A percentile compares a stretch with the other conserved stretches of the same genome.
Evolutionary conservation across 768 basidiomycete genomes (phyloP).

Genomic region (Suillus paluster): DNA sequence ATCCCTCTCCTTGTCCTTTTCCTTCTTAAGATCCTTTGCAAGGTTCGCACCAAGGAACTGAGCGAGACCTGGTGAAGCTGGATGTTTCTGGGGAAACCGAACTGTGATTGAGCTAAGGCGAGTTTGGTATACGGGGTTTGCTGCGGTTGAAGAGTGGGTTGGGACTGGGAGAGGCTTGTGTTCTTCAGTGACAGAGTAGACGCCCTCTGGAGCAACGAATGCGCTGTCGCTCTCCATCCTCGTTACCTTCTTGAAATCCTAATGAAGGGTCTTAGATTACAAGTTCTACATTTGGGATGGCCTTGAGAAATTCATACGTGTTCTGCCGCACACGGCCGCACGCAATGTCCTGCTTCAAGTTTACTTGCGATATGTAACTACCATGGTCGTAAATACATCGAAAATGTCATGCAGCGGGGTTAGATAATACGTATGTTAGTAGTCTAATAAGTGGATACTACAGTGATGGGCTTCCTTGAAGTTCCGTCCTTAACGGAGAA

Average conservation of each 20-base stretch:
- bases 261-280: background rate
- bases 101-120: constrained; percentile 64
- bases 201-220: constrained; percentile 89
- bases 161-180: constrained; percentile 66
- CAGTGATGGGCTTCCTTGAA: no score
- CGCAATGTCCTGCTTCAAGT: no score
- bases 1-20: constrained; percentile 47
- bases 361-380: no score
- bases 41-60: constrained; percentile 67
- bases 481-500: no score
- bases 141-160: constrained; percentile 37
- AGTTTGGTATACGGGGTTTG: constrained; percentile 54
- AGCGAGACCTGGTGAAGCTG: constrained; percentile 63
- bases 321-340: background rate
- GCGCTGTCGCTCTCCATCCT: constrained; percentile 82
- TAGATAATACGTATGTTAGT: no score
- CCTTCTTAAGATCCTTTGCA: constrained; percentile 63
- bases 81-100: constrained; percentile 63
- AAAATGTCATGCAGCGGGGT: no score
- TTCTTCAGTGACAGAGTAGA: constrained; percentile 87
- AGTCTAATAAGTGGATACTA: no score
- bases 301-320: constrained; percentile 3
- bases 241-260: constrained; percentile 4
- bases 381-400: no score
- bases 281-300: background rate